Evolutionary conservation across 176 grass and related monocot genomes (phyloP), one percentile per base, ranked within the genome.

Genomic region (Oryza rufipogon): DNA sequence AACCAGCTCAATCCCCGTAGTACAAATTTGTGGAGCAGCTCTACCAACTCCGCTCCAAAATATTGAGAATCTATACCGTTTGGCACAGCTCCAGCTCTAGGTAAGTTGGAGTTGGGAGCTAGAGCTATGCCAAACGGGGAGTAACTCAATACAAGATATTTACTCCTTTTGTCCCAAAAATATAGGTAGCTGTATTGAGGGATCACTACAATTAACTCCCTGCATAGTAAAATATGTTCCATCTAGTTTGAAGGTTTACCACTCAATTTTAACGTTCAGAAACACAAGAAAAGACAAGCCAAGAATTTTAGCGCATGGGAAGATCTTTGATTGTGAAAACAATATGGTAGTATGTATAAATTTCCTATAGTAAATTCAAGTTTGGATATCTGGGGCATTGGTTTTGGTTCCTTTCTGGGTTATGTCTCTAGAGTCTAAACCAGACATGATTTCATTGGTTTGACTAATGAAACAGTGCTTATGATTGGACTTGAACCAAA

Each of bases 181-280:
- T 8, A 41, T 41, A 41, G 39, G 39, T 41, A 41, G 39, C 39
- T 41, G 8, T 41, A 41, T 41, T 41, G 39, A 41, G 39, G 39
- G 39, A 41, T 7, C 1, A 48, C 19, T 54, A 77, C 49, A 68
- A 66, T 48, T 9, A 23, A 49, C 36, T 74, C 28, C 58, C 41
- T 49, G 16, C 16, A n/a, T 46, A 74, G 13, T 20, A 65, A 48
- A 33, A 80, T 2, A 49, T 65, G 25, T 32, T 4, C 51, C 58
- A 47, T 9, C 52, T 51, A 64, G 26, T 54, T 73, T 80, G 9
- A 80, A 52, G n/a, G n/a, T 74, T 73, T 51, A 51, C 42, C 22
- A 49, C 23, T 49, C 22, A 51, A 5, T n/a, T 12, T 58, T 76
- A 76, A 26, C 5, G 0, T 39, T 38, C 0, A 20, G 7, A 73